These are phyloP conservation scores for Phytophthora macrochlamydospora DNA, from an alignment of 352 stramenopile genomes.

Conservation along the genomic window DNA sequence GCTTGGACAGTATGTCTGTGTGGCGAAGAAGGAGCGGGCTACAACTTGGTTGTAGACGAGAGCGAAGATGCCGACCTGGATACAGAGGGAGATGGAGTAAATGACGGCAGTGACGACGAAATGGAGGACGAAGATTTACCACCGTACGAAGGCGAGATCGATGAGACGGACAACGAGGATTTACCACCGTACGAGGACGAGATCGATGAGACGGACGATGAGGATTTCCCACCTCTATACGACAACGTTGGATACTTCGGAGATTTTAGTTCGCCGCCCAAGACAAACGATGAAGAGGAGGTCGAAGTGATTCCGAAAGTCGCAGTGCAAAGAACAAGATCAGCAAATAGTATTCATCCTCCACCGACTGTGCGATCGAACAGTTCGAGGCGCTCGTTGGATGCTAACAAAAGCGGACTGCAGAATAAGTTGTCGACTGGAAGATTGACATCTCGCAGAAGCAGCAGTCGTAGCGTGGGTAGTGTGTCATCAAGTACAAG, in stretches of 20 bases:
- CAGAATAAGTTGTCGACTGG: not conserved
- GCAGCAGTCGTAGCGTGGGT: slow-evolving; percentile 10
- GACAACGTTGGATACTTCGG: slow-evolving; percentile 9
- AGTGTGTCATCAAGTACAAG: not conserved
- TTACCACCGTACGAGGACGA: slow-evolving; percentile 11
- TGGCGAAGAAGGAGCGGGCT: slow-evolving; percentile 26
- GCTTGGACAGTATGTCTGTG: slow-evolving; percentile 32
- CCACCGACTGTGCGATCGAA: not conserved
- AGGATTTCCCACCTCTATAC: slow-evolving; percentile 31
- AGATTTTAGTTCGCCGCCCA: not conserved
- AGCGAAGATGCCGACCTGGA: slow-evolving; percentile 2
- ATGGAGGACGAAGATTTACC: slow-evolving; percentile 24
- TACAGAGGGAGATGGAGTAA: not conserved
- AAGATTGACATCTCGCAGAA: slow-evolving; percentile 6
- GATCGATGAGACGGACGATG: slow-evolving; percentile 4
- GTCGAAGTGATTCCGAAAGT: not conserved
- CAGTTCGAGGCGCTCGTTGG: not conserved
- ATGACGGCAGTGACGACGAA: slow-evolving; percentile 11
- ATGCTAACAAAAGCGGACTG: not conserved
- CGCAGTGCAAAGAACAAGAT: not conserved
- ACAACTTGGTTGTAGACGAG: slow-evolving; percentile 5
- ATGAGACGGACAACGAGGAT: slow-evolving; percentile 16
- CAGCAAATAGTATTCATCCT: slow-evolving; percentile 3
- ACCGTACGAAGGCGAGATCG: not conserved
- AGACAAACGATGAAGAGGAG: slow-evolving; percentile 1